Evolutionary conservation across 2,329 filamentous ascomycete genomes (phyloP), one percentile per base, ranked within the genome.

Genomic region (Cladosporium phlei): DNA sequence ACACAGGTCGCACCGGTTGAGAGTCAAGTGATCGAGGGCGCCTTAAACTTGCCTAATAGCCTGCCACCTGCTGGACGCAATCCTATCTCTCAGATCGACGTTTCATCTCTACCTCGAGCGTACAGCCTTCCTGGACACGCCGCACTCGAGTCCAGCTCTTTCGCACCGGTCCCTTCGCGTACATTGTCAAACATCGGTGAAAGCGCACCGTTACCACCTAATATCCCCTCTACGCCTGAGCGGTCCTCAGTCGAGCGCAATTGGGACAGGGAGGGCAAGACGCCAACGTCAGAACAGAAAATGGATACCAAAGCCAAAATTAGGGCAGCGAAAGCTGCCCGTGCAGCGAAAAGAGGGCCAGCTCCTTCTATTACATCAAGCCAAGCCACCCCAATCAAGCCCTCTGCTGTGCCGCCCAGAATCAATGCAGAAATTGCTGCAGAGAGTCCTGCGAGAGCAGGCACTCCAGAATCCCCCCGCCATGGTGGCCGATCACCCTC

Each of bases 401-500:
- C 51, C 14, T 57, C 57, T 9, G 53, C 55, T 9, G 44, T 59
- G 19, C 54, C 56, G 12, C 47, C 54, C 2, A 52, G 45, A 10
- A 43, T 59, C 2, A 52, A 48, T 9, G 54, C 49, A 14, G 55
- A 55, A 40, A 37, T 53, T 17, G 47, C 52, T 42, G 52, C 50
- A 33, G 46, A 54, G 27, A 30, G 48, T 33, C 46, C 42, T 17
- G 38, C 32, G 2, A 48, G 52, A 16, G 14, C 48, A 21, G 49
- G 43, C 4, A 53, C 56, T 5, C 49, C 55, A 11, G 40, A 45
- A 19, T 5, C 38, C 38, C 10, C 38, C 19, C 51, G 51, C 14
- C 52, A 57, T 24, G 54, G 55, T 21, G 49, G 25, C 10, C 55
- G 63, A 9, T 66, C 64, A 4, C 64, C 64, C 7, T 66, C 63